Percentiles rank a stretch among this genome's conserved stretches.
phyloP scores from a whole-genome alignment of 1,284 basidiomycete species.

The Leccinum huronense region DNA sequence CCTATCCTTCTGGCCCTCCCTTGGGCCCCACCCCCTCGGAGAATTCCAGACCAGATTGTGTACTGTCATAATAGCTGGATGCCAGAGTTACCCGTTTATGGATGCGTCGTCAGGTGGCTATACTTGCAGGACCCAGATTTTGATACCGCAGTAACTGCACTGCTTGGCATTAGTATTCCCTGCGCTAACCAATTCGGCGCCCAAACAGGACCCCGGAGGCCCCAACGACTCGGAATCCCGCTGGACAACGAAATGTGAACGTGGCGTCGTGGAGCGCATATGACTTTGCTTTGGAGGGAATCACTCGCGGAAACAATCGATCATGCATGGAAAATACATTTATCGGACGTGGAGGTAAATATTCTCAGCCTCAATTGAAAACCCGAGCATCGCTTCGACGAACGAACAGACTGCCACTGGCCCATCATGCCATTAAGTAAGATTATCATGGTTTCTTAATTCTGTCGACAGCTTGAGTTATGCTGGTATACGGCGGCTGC shows the following conservation, averaged over 20 bases:
- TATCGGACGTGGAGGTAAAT: conserved; percentile 1
- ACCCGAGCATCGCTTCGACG: neutral
- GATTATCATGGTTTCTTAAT: neutral
- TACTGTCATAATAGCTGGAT: conserved; percentile 8
- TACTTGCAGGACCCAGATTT: conserved; percentile 12
- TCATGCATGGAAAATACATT: neutral
- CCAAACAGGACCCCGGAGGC: neutral
- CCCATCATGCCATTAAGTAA: neutral
- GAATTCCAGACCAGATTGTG: conserved; percentile 11
- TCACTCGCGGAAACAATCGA: conserved; percentile 2
- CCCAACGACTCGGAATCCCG: neutral
- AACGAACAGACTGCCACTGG: neutral
- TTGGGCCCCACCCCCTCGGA: conserved; percentile 1
- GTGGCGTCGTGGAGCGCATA: conserved; percentile 25
- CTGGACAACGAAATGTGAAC: conserved; percentile 6
- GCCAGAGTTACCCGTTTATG: conserved; percentile 25
- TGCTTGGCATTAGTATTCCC: neutral
- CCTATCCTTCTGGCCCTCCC: conserved; percentile 2
- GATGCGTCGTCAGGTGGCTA: conserved; percentile 11
- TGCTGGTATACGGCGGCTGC: neutral
- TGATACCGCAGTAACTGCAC: conserved; percentile 4
- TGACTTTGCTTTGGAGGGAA: conserved; percentile 6
- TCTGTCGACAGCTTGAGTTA: neutral
- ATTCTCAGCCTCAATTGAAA: neutral
- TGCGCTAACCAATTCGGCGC: neutral